A percentile compares a stretch with the other conserved stretches of the same genome.
These are phyloP conservation scores for Rhynchosporium agropyri DNA, from an alignment of 2,329 filamentous ascomycete species.

Conservation along the genomic window DNA sequence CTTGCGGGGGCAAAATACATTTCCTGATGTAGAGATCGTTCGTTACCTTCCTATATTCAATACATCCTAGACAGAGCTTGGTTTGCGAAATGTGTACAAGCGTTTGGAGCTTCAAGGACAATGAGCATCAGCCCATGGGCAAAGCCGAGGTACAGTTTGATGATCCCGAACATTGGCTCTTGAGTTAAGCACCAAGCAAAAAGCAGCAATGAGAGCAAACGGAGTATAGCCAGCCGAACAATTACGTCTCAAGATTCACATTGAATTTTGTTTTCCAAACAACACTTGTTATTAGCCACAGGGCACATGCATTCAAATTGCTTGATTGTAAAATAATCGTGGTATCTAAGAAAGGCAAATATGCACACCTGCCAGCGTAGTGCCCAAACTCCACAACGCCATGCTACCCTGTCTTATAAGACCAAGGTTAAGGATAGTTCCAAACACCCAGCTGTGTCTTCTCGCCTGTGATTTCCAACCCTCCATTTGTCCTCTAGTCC, in stretches of 20 bases:
- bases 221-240: not conserved
- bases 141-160: no score
- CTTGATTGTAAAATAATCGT: slow-evolving; percentile 17
- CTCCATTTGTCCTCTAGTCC: not conserved
- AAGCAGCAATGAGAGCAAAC: not conserved
- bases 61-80: no score
- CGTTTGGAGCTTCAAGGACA: no score
- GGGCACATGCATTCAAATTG: slow-evolving; percentile 5
- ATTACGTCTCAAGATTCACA: not conserved
- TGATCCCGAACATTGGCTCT: no score
- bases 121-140: no score
- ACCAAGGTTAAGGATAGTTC: slow-evolving; percentile 9
- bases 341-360: slow-evolving; percentile 19
- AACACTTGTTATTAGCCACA: slow-evolving; percentile 6
- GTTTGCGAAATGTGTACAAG: no score
- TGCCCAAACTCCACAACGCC: slow-evolving; percentile 14
- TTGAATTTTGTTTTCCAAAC: not conserved
- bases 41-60: no score
- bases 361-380: not conserved
- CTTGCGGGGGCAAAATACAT: no score
- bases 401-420: not conserved
- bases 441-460: not conserved
- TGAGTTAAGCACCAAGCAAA: not conserved
- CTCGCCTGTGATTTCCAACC: not conserved
- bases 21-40: no score